Conservation (phyloP, 2,329 filamentous ascomycete genomes). For the Chaetomiaceae sp. region DNA sequence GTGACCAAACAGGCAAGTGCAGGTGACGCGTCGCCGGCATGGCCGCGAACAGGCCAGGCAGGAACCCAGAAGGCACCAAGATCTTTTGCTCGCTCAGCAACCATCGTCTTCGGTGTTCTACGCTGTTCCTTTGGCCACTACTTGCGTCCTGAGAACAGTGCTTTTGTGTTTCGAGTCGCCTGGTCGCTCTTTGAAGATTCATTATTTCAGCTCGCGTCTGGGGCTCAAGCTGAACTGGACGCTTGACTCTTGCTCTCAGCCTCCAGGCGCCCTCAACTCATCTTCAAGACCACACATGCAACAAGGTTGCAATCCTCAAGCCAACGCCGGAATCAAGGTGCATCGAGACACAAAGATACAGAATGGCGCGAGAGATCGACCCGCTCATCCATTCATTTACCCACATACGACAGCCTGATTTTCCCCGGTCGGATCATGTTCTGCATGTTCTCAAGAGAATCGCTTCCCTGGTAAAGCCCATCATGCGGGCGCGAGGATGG, state of each 20-base stretch:
- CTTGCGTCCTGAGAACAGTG: no score
- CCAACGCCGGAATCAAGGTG: background rate
- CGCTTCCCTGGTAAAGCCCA: constrained; percentile 85
- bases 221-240: no score
- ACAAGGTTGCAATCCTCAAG: constrained; percentile 2
- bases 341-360: background rate
- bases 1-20: background rate
- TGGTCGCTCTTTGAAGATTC: no score
- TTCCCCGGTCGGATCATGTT: constrained; percentile 47
- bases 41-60: background rate
- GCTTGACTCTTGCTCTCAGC: no score
- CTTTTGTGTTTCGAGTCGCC: no score
- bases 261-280: no score
- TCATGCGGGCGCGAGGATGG: constrained; percentile 86
- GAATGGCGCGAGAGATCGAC: constrained; percentile 41
- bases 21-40: constrained; percentile 2
- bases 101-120: no score
- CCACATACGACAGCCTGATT: constrained; percentile 44
- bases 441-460: constrained; percentile 67
- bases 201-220: no score
- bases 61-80: no score
- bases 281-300: background rate
- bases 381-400: constrained; percentile 45
- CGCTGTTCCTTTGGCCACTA: no score
- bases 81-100: no score